These are phyloP conservation scores for Wilcoxina mikolae DNA, from an alignment of 495 filamentous ascomycete genomes.

Conservation along the genomic window DNA sequence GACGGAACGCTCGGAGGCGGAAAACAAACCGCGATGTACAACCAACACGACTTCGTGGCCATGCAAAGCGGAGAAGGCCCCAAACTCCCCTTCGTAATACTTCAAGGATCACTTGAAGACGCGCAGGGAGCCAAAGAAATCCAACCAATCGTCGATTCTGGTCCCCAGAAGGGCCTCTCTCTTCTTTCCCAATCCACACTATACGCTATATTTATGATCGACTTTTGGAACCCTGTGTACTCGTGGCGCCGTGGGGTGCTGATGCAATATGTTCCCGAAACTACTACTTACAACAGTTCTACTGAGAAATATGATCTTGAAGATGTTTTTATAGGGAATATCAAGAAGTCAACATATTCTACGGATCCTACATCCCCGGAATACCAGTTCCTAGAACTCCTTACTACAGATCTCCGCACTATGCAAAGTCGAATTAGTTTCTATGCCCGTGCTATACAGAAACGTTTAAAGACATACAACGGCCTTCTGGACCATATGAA, in stretches of 20 bases:
- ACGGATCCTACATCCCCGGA: neutral
- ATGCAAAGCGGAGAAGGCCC: neutral
- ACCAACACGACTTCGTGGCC: neutral
- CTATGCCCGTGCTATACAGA: neutral
- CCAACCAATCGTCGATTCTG: neutral
- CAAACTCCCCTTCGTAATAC: neutral
- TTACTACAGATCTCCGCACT: neutral
- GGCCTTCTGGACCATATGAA: slow-evolving; percentile 9
- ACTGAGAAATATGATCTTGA: slow-evolving; percentile 6
- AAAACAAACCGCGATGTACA: neutral
- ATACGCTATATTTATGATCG: slow-evolving; percentile 5
- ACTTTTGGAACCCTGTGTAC: slow-evolving; percentile 13
- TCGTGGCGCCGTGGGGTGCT: slow-evolving; percentile 9
- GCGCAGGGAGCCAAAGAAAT: neutral
- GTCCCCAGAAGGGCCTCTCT: neutral
- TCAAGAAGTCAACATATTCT: neutral
- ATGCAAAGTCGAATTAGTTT: neutral
- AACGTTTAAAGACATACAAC: neutral
- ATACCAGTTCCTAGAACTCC: neutral
- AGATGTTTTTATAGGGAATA: neutral
- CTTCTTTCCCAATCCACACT: neutral
- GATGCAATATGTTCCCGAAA: slow-evolving; percentile 10
- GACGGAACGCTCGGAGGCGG: neutral
- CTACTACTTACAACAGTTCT: neutral
- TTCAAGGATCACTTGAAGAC: neutral